Evolutionary conservation across 2,329 filamentous ascomycete species (phyloP).

Genomic region (Fusarium aywerte): DNA sequence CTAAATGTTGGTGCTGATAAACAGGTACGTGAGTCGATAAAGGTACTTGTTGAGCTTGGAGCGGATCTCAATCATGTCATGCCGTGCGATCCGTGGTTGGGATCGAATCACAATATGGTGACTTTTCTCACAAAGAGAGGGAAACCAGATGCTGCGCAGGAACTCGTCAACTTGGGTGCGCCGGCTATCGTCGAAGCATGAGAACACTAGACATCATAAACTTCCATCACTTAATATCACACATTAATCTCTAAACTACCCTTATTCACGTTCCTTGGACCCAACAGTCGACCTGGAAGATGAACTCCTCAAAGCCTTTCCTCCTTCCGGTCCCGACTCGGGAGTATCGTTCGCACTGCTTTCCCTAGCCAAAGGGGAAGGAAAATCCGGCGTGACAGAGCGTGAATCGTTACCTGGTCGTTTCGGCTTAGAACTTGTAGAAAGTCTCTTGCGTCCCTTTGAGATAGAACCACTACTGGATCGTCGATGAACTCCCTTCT

Average conservation of each 20-base stretch:
- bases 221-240: neutral
- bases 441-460: constrained; percentile 63
- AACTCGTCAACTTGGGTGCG: neutral
- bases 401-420: constrained; percentile 60
- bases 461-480: constrained; percentile 61
- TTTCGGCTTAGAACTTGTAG: constrained; percentile 56
- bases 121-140: neutral
- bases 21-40: constrained; percentile 1
- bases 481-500: constrained; percentile 55
- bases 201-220: neutral
- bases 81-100: constrained; percentile 3
- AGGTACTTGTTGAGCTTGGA: constrained; percentile 20
- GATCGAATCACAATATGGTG: constrained; percentile 4
- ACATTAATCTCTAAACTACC: constrained; percentile 1
- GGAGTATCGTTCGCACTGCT: constrained; percentile 50
- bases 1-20: neutral
- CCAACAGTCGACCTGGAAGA: constrained; percentile 39
- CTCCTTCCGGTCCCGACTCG: constrained; percentile 38
- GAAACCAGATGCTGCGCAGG: constrained; percentile 10
- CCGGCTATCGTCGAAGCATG: neutral
- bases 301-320: constrained; percentile 40
- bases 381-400: constrained; percentile 65
- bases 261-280: constrained; percentile 27
- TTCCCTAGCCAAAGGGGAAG: constrained; percentile 64
- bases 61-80: constrained; percentile 21